Evolutionary conservation across 768 basidiomycete species (phyloP).

Genomic region (Pleurotus sapidus): DNA sequence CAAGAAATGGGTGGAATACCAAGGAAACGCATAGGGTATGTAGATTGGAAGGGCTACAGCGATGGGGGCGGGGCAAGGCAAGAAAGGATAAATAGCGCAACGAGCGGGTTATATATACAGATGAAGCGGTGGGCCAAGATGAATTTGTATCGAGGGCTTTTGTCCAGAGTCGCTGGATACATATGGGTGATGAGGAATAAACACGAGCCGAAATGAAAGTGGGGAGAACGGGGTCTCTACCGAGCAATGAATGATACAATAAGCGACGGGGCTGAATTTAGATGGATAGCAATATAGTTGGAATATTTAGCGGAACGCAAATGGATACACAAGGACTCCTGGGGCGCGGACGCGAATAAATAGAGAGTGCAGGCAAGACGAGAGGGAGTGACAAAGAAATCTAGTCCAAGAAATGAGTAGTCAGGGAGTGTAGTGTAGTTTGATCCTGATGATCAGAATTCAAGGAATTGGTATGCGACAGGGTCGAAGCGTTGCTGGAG

Average conservation of each 20-base stretch:
- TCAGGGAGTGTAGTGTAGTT: constrained; percentile 15
- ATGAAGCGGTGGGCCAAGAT: background rate
- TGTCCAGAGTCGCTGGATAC: background rate
- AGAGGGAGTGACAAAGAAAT: constrained; percentile 3
- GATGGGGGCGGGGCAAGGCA: background rate
- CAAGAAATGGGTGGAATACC: background rate
- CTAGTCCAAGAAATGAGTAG: constrained; percentile 11
- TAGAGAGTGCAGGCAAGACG: constrained; percentile 9
- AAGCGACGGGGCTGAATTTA: constrained; percentile 1
- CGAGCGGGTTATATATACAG: constrained; percentile 4
- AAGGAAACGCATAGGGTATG: background rate
- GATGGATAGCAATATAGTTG: constrained; percentile 1
- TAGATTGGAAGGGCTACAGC: background rate
- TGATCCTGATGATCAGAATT: constrained; percentile 49
- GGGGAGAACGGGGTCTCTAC: background rate
- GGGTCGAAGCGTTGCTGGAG: constrained; percentile 66
- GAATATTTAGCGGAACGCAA: background rate
- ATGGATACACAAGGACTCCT: background rate
- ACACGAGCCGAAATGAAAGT: background rate
- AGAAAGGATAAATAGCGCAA: constrained; percentile 6
- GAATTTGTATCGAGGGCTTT: background rate
- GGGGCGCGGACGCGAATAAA: background rate
- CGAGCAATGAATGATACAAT: background rate
- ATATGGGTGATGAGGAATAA: background rate
- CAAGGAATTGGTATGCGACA: constrained; percentile 68